Percentiles rank a stretch among this genome's conserved stretches.
Evolutionary conservation across 2,329 filamentous ascomycete genomes (phyloP).

Genomic region (Septoria linicola): DNA sequence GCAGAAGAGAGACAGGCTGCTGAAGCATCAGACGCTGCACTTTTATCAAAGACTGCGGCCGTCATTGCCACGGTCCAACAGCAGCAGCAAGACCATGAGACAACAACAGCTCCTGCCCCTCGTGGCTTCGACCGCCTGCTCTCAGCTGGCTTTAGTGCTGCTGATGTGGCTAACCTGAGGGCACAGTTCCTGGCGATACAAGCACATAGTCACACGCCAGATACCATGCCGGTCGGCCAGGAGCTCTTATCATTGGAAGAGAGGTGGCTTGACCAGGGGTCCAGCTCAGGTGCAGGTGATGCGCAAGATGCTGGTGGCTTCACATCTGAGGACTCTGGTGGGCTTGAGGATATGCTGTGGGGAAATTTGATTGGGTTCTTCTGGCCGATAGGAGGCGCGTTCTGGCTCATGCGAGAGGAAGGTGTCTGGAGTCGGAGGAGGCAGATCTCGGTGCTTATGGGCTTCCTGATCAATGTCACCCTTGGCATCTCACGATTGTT

Average conservation of each 20-base stretch:
- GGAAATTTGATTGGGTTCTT: conserved; percentile 92
- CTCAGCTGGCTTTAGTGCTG: conserved; percentile 72
- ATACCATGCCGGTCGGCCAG: conserved; percentile 79
- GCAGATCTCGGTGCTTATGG: conserved; percentile 82
- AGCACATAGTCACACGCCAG: conserved; percentile 76
- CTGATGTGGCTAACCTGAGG: conserved; percentile 80
- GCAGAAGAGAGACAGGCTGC: conserved; percentile 57
- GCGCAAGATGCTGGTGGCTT: conserved; percentile 47
- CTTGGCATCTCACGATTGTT: conserved; percentile 3
- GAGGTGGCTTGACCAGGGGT: conserved; percentile 73
- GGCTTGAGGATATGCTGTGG: conserved; percentile 81
- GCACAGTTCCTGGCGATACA: conserved; percentile 88
- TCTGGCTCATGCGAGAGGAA: conserved; percentile 82
- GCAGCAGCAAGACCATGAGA: conserved; percentile 6
- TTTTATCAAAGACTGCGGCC: conserved; percentile 34
- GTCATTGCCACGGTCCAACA: conserved; percentile 28
- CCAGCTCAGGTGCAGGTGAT: conserved; percentile 35
- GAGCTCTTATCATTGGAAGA: conserved; percentile 79
- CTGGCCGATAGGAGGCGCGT: conserved; percentile 82
- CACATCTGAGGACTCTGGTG: conserved; percentile 57
- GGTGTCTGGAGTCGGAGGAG: conserved; percentile 82
- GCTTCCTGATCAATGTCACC: conserved; percentile 71
- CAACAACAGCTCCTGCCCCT: conserved; percentile 57
- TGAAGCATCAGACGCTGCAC: conserved; percentile 40
- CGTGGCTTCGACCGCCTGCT: conserved; percentile 88